phyloP scores from a whole-genome alignment of 768 basidiomycete genomes.

The Xerocomus potaroensis region DNA sequence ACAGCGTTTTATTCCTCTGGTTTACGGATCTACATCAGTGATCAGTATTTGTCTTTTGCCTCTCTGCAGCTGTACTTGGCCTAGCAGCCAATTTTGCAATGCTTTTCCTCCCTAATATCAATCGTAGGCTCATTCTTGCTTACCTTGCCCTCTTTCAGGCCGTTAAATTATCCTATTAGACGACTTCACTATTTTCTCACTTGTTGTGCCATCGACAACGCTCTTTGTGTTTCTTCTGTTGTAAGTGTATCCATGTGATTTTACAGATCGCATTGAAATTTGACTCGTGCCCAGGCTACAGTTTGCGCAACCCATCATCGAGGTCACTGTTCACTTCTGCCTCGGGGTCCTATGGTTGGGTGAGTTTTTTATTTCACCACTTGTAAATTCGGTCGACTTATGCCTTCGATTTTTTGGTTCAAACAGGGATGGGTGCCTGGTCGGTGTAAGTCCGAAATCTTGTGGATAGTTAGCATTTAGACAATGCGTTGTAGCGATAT shows the following conservation, averaged over 20 bases:
- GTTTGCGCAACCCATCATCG: constrained; percentile 66
- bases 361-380: constrained; percentile 34
- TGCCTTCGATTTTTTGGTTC: constrained; percentile 10
- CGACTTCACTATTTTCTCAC: constrained; percentile 67
- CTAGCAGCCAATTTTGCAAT: constrained; percentile 62
- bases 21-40: constrained; percentile 21
- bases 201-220: constrained; percentile 62
- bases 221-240: constrained; percentile 57
- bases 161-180: constrained; percentile 35
- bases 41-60: constrained; percentile 35
- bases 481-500: constrained; percentile 50
- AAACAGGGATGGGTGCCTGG: constrained; percentile 72
- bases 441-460: constrained; percentile 45
- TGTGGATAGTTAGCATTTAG: not conserved
- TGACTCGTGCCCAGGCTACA: constrained; percentile 44
- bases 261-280: not conserved
- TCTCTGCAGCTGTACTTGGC: constrained; percentile 57
- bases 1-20: not conserved
- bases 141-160: constrained; percentile 1
- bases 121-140: constrained; percentile 42
- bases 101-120: constrained; percentile 60
- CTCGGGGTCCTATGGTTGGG: constrained; percentile 67
- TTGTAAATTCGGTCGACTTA: not conserved
- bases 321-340: constrained; percentile 51
- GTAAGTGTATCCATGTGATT: constrained; percentile 34